A percentile compares a stretch with the other conserved stretches of the same genome.
These are phyloP conservation scores for Ceratocystis huliohia DNA, from an alignment of 2,329 filamentous ascomycete species.

Conservation along the genomic window DNA sequence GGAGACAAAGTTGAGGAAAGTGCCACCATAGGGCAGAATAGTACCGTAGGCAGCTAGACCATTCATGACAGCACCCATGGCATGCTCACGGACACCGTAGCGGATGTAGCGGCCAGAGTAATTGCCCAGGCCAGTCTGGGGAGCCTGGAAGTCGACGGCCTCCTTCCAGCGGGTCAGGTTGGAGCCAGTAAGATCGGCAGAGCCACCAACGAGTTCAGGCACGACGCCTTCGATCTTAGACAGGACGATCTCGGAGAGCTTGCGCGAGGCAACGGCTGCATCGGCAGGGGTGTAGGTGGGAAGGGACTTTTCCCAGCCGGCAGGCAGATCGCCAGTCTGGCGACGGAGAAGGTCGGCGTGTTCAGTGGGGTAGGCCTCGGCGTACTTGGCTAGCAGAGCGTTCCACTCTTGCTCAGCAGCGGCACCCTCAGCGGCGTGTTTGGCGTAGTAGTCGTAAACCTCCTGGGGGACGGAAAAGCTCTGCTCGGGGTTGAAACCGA, in stretches of 20 bases:
- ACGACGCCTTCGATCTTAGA: slow-evolving; percentile 70
- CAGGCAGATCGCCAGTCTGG: slow-evolving; percentile 69
- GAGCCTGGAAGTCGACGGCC: slow-evolving; percentile 93
- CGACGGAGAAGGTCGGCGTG: slow-evolving; percentile 71
- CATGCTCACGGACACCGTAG: slow-evolving; percentile 86
- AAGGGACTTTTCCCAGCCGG: slow-evolving; percentile 91
- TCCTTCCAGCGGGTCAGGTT: slow-evolving; percentile 99
- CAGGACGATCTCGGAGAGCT: slow-evolving; percentile 89
- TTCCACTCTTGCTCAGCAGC: slow-evolving; percentile 93
- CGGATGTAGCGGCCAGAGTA: slow-evolving; percentile 85
- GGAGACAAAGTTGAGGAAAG: slow-evolving; percentile 98
- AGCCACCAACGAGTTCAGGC: slow-evolving; percentile 89
- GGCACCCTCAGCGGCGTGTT: slow-evolving; percentile 74
- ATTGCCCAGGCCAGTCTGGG: slow-evolving; percentile 70
- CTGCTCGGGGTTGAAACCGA: slow-evolving; percentile 91
- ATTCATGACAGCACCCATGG: slow-evolving; percentile 87
- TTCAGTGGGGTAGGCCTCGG: slow-evolving; percentile 61
- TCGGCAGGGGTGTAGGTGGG: slow-evolving; percentile 83
- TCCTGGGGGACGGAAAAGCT: slow-evolving; percentile 85
- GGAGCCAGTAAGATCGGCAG: slow-evolving; percentile 93
- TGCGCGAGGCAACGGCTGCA: slow-evolving; percentile 76
- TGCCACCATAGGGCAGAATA: slow-evolving; percentile 84
- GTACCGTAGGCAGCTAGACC: slow-evolving; percentile 92
- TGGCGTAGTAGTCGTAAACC: slow-evolving; percentile 82
- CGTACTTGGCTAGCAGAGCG: slow-evolving; percentile 79